Conservation (phyloP, 257 asterid genomes). For the Orobanche coerulescens region DNA sequence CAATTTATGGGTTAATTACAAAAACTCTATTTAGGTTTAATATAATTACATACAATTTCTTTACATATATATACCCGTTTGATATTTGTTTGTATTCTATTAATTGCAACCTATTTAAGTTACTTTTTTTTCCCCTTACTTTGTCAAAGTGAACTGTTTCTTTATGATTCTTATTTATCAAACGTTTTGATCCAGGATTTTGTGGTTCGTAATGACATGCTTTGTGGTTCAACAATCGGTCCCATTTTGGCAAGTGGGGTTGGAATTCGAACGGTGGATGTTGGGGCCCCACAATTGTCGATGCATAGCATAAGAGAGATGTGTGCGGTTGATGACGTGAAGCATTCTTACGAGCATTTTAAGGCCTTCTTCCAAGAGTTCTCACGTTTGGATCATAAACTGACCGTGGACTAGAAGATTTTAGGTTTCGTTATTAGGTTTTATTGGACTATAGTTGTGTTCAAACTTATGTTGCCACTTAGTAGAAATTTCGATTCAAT, state of each 20-base stretch:
- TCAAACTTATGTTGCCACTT: no score
- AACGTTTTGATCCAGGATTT: constrained; percentile 49
- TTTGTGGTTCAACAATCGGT: constrained; percentile 92
- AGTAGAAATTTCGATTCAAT: no score
- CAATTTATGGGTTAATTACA: neutral
- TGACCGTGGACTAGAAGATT: constrained; percentile 65
- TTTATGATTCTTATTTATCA: neutral
- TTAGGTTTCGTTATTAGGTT: no score
- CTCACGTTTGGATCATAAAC: constrained; percentile 60
- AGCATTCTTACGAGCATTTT: constrained; percentile 75
- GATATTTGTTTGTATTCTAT: neutral
- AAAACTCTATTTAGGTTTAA: neutral
- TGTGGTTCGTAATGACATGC: constrained; percentile 83
- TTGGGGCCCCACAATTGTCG: constrained; percentile 86
- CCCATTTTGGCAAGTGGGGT: constrained; percentile 93
- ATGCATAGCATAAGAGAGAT: constrained; percentile 98
- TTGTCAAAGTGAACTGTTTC: neutral
- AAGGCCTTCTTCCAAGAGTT: constrained; percentile 71
- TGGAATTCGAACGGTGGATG: constrained; percentile 88
- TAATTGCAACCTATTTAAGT: no score
- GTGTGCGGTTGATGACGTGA: constrained; percentile 90
- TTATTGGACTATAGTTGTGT: no score
- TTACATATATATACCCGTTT: neutral
- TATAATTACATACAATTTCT: neutral
- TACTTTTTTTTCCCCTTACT: no score